These are phyloP conservation scores for Fraxinus quadrangulata DNA, from an alignment of 257 asterid genomes.

Conservation along the genomic window DNA sequence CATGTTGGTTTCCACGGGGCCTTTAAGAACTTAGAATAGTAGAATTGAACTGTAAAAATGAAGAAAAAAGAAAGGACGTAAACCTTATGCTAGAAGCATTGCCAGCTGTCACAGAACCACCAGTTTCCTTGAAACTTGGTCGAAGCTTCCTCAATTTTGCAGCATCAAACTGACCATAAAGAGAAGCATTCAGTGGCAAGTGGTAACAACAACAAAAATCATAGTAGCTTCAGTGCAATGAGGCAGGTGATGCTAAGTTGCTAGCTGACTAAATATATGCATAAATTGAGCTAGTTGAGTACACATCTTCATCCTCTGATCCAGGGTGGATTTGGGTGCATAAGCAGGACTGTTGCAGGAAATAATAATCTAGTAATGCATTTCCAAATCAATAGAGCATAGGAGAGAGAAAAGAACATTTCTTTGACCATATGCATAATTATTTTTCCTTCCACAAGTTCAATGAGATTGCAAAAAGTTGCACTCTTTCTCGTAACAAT, in stretches of 20 bases:
- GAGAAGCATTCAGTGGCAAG: slow-evolving; percentile 20
- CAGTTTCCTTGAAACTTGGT: slow-evolving; percentile 96
- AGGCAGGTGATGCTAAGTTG: not conserved
- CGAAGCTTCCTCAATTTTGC: slow-evolving; percentile 92
- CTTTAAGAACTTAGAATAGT: not conserved
- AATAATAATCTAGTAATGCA: not conserved
- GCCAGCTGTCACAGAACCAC: slow-evolving; percentile 96
- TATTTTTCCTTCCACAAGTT: not conserved
- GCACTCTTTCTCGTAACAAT: not conserved
- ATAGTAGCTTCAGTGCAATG: not conserved
- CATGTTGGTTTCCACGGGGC: not conserved
- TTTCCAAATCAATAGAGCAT: not conserved
- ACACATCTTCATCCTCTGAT: not conserved
- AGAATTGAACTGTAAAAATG: not conserved
- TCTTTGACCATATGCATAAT: slow-evolving; percentile 8
- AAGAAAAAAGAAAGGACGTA: slow-evolving; percentile 14
- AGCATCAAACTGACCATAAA: slow-evolving; percentile 75
- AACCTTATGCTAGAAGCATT: slow-evolving; percentile 98
- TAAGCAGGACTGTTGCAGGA: not conserved
- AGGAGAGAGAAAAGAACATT: not conserved
- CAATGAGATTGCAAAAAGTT: not conserved
- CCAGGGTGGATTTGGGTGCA: not conserved
- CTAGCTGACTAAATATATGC: not conserved
- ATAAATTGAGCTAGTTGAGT: not conserved
- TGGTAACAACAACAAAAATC: not conserved